Evolutionary conservation across 1,284 basidiomycete species (phyloP).

Genomic region (Leccinum pachyderme): DNA sequence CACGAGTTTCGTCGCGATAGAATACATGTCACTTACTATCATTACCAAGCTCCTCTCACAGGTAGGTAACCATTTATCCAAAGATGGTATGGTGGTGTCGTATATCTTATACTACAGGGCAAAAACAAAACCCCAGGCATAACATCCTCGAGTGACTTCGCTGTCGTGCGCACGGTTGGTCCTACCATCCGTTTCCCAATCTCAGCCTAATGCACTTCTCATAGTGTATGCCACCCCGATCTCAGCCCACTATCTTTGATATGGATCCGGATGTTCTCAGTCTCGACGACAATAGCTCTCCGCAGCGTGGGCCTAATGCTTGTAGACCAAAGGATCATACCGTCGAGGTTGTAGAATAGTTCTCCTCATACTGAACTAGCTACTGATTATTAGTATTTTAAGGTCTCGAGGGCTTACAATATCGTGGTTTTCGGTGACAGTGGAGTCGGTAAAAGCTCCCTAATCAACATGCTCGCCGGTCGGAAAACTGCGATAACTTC

Average conservation of each 20-base stretch:
- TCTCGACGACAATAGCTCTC: neutral
- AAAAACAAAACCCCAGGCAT: neutral
- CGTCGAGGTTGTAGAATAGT: constrained; percentile 17
- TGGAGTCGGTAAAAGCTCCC: constrained; percentile 34
- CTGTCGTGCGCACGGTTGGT: constrained; percentile 9
- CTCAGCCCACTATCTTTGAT: constrained; percentile 15
- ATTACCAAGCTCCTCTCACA: neutral
- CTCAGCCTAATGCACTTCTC: constrained; percentile 1
- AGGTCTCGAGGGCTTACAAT: constrained; percentile 17
- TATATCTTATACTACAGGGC: constrained; percentile 12
- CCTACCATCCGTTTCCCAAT: neutral
- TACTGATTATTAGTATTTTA: neutral
- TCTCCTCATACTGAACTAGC: neutral
- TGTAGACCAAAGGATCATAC: neutral
- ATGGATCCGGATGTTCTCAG: constrained; percentile 2
- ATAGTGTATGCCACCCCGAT: constrained; percentile 7
- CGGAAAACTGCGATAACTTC: constrained; percentile 27
- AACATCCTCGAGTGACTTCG: neutral
- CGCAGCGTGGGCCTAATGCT: constrained; percentile 1
- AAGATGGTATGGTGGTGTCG: neutral
- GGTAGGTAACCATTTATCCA: constrained; percentile 10
- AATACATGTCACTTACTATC: constrained; percentile 3
- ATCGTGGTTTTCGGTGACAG: constrained; percentile 34
- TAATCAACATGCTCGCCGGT: constrained; percentile 32
- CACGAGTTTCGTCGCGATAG: neutral